phyloP scores from a whole-genome alignment of 805 yeast genomes.

The Ogataea philodendri region DNA sequence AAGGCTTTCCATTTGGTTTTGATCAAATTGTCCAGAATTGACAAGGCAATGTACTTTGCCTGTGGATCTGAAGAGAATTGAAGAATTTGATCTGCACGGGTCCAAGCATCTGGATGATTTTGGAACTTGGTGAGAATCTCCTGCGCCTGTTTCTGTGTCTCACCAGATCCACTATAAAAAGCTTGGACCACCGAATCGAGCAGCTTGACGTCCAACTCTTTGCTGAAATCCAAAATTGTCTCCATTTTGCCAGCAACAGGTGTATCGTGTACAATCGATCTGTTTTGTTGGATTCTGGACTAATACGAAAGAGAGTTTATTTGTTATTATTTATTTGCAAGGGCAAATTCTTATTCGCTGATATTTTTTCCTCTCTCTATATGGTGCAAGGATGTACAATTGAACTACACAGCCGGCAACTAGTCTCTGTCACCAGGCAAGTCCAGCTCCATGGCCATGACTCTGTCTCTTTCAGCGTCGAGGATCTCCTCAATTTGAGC shows the following conservation, averaged over 20 bases:
- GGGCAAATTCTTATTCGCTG: conserved; percentile 26
- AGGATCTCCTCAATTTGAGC: conserved; percentile 13
- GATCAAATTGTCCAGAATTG: conserved; percentile 85
- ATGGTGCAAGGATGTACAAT: conserved; percentile 16
- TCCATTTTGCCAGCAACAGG: conserved; percentile 55
- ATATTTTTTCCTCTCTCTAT: no score
- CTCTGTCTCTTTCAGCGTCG: conserved; percentile 14
- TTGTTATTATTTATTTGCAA: conserved; percentile 18
- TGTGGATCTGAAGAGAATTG: conserved; percentile 78
- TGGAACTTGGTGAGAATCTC: conserved; percentile 75
- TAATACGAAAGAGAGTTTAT: conserved; percentile 1
- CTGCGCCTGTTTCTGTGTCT: conserved; percentile 72
- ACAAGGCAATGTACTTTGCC: conserved; percentile 87
- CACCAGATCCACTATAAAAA: conserved; percentile 77
- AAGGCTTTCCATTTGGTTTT: conserved; percentile 91
- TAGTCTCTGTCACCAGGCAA: no score
- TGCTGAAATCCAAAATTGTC: conserved; percentile 78
- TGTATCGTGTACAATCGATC: conserved; percentile 4
- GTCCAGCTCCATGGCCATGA: conserved; percentile 8
- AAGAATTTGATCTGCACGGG: conserved; percentile 83
- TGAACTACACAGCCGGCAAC: no score
- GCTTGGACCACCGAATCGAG: conserved; percentile 84
- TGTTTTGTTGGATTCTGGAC: conserved; percentile 1
- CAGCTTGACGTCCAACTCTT: conserved; percentile 73
- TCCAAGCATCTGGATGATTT: conserved; percentile 96